Evolutionary conservation across 2,329 filamentous ascomycete genomes (phyloP).

Genomic region (Didymella arachidicola): DNA sequence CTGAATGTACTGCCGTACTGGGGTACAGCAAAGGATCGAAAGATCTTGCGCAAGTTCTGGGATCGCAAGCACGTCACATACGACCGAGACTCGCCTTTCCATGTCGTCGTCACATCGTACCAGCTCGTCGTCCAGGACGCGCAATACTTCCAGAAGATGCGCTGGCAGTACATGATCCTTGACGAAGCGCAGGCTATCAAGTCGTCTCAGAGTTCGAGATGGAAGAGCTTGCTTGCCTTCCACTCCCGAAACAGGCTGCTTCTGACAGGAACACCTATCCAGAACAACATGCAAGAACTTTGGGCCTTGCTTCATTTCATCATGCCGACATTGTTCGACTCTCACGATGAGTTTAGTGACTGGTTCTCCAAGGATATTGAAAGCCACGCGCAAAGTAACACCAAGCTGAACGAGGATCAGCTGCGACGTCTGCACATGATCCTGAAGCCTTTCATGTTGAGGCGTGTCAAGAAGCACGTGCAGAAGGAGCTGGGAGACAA

Average conservation of each 20-base stretch:
- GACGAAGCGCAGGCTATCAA: slow-evolving; percentile 99
- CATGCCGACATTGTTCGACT: slow-evolving; percentile 98
- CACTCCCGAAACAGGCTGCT: slow-evolving; percentile 93
- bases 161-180: slow-evolving; percentile 99
- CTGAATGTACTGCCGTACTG: slow-evolving; percentile 98
- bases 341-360: slow-evolving; percentile 89
- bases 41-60: slow-evolving; percentile 98
- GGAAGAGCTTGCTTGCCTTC: slow-evolving; percentile 94
- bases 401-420: slow-evolving; percentile 99
- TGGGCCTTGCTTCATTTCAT: slow-evolving; percentile 99
- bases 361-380: slow-evolving; percentile 98
- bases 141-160: slow-evolving; percentile 98
- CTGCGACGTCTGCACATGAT: slow-evolving; percentile 98
- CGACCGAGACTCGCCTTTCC: slow-evolving; percentile 89
- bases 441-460: slow-evolving; percentile 98
- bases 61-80: slow-evolving; percentile 98
- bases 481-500: slow-evolving; percentile 99
- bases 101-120: slow-evolving; percentile 95
- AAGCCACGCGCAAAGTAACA: slow-evolving; percentile 97
- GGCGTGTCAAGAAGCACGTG: slow-evolving; percentile 99
- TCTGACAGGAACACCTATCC: slow-evolving; percentile 95
- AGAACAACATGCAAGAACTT: slow-evolving; percentile 99
- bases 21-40: slow-evolving; percentile 92
- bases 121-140: slow-evolving; percentile 96
- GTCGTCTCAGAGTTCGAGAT: slow-evolving; percentile 92